Evolutionary conservation across 345 rosid species (phyloP).

Genomic region (Lepidium africanum): DNA sequence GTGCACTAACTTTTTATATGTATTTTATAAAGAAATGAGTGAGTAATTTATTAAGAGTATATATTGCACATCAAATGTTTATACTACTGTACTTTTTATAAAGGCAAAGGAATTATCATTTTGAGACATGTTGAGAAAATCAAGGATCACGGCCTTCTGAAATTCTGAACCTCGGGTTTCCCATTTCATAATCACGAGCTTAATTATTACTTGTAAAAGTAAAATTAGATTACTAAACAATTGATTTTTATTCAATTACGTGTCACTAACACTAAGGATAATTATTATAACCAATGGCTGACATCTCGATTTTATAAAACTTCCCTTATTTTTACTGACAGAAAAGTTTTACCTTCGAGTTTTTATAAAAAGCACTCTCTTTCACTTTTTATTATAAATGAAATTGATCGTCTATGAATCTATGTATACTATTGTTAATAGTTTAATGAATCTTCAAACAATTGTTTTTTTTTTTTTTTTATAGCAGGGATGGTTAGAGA

Average conservation of each 20-base stretch:
- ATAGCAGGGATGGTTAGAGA: too few relatives aligned
- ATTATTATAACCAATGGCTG: conserved; percentile 19
- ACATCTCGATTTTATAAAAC: conserved; percentile 9
- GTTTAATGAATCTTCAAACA: too few relatives aligned
- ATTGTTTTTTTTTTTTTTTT: too few relatives aligned
- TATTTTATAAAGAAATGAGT: too few relatives aligned
- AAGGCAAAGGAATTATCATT: neutral
- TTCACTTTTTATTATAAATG: too few relatives aligned
- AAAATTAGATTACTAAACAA: neutral
- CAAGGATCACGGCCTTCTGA: conserved; percentile 30
- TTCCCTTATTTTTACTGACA: neutral
- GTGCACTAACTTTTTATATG: too few relatives aligned
- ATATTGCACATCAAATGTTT: neutral
- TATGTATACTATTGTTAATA: too few relatives aligned
- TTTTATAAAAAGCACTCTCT: too few relatives aligned
- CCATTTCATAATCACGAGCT: conserved; percentile 25
- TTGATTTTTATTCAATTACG: neutral
- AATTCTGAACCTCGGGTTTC: conserved; percentile 19
- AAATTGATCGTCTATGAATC: too few relatives aligned
- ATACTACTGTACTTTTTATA: neutral
- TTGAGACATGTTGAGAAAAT: conserved; percentile 23
- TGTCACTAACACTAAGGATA: conserved; percentile 22
- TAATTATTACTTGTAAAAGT: conserved; percentile 9
- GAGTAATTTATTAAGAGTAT: neutral
- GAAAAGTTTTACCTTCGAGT: too few relatives aligned